A percentile compares a stretch with the other conserved stretches of the same genome.
These are phyloP conservation scores for Leptomonas seymouri DNA, from an alignment of 208 protist species.

Conservation along the genomic window DNA sequence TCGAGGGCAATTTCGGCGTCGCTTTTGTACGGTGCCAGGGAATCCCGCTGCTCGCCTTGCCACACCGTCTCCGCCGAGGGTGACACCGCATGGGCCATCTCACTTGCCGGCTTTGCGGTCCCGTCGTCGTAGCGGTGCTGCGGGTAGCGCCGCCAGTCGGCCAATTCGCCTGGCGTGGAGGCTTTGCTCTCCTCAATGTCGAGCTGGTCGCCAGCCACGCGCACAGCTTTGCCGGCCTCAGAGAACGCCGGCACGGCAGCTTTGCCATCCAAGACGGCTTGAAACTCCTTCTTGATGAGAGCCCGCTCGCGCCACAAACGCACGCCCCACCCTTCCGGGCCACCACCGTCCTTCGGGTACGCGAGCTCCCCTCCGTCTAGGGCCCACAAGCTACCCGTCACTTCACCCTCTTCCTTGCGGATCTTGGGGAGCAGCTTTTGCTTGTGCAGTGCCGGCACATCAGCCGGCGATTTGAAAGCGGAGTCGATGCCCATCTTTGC, in stretches of 20 bases:
- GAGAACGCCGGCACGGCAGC: slow-evolving; percentile 57
- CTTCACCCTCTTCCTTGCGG: slow-evolving; percentile 68
- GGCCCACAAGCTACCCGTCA: slow-evolving; percentile 78
- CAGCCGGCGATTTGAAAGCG: slow-evolving; percentile 55
- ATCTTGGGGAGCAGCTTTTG: slow-evolving; percentile 74
- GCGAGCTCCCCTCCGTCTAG: slow-evolving; percentile 87
- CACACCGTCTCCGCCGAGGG: slow-evolving; percentile 81
- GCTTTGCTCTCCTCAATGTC: slow-evolving; percentile 84
- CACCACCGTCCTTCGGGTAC: slow-evolving; percentile 85
- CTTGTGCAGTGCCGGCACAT: slow-evolving; percentile 56
- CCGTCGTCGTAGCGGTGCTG: slow-evolving; percentile 76
- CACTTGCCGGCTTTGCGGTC: slow-evolving; percentile 59
- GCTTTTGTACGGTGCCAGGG: slow-evolving; percentile 81
- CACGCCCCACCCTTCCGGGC: slow-evolving; percentile 83
- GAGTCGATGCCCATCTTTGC: slow-evolving; percentile 81
- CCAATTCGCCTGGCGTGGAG: slow-evolving; percentile 58
- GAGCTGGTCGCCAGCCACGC: slow-evolving; percentile 76
- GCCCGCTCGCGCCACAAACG: slow-evolving; percentile 86
- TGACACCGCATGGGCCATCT: slow-evolving; percentile 65
- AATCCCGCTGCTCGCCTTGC: slow-evolving; percentile 71
- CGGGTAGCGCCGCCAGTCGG: slow-evolving; percentile 66
- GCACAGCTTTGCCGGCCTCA: slow-evolving; percentile 49
- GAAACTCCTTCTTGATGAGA: slow-evolving; percentile 68
- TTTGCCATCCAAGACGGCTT: slow-evolving; percentile 60
- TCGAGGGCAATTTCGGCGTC: slow-evolving; percentile 86